Evolutionary conservation across 2,329 filamentous ascomycete genomes (phyloP), one percentile per base, ranked within the genome.

Genomic region (Periconia digitata): DNA sequence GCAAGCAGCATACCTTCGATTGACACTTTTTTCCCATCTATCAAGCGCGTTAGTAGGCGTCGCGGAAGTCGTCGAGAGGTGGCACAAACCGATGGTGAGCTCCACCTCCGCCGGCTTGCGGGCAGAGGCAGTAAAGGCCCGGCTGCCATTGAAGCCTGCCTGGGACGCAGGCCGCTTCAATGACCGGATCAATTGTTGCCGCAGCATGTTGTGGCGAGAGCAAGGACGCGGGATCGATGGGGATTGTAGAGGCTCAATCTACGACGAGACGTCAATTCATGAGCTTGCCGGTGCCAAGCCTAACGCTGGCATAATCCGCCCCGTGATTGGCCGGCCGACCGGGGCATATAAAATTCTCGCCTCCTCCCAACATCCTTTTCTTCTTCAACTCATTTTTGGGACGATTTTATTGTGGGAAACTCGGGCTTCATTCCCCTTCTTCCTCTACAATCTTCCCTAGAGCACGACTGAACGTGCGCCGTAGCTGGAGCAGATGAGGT

Each of bases 11-110:
- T 86, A 95, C 91, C 90, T 89, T 96, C 91, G 73, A 99, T 91
- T 55, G 91, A 96, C 47, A 99, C 87, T 78, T 96, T 95, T 81
- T 96, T 96, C 72, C 92, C 94, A 84, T 99, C 92, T 92, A 70
- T 38, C 60, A 54, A 54, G 58, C 49, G 55, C 32, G 64, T 76
- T 63, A 76, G 71, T 55, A 67, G 21, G 32, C 47, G 39, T 56
- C 37, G 43, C 36, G 24, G 52, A 40, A 44, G 43, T 50, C 51
- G 49, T 55, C 46, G 53, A 54, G 43, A 47, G 50, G 55, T 70
- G 66, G 65, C 61, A 76, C 84, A 69, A 77, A 95, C 90, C 90
- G 80, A 96, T 85, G 70, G 92, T 99, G 75, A 99, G 85, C 83
- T 96, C 91, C 70, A 99, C 92, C 80, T 97, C 91, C 64, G 91